phyloP scores from a whole-genome alignment of 2,329 filamentous ascomycete genomes.

The Zarea fungicola region DNA sequence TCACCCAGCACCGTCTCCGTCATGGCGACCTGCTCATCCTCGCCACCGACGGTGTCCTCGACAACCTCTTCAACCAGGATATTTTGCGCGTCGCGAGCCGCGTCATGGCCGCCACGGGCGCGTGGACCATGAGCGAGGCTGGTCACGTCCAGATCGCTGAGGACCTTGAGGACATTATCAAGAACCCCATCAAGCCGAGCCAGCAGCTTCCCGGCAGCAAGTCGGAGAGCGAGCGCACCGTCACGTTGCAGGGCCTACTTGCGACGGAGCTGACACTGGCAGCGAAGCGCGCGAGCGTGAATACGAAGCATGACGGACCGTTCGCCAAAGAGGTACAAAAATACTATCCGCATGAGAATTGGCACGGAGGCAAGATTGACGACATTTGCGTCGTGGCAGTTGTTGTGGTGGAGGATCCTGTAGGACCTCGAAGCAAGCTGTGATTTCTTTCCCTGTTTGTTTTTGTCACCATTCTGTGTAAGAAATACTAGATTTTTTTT shows the following conservation, averaged over 20 bases:
- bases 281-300: constrained; percentile 79
- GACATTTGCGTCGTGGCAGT: constrained; percentile 87
- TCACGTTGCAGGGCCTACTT: constrained; percentile 69
- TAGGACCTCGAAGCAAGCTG: constrained; percentile 28
- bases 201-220: constrained; percentile 21
- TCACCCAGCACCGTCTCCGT: constrained; percentile 68
- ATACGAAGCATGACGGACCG: constrained; percentile 77
- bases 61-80: constrained; percentile 90
- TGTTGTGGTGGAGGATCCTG: constrained; percentile 57
- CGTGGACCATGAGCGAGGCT: constrained; percentile 62
- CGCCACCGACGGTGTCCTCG: constrained; percentile 91
- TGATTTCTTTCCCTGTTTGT: constrained; percentile 15
- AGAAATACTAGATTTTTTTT: neutral
- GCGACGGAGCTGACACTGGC: constrained; percentile 74
- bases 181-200: constrained; percentile 4
- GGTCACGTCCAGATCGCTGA: constrained; percentile 59
- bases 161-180: constrained; percentile 45
- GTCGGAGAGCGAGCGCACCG: constrained; percentile 21
- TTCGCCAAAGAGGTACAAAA: constrained; percentile 93
- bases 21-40: constrained; percentile 94
- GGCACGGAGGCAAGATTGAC: constrained; percentile 89
- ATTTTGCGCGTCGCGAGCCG: constrained; percentile 74
- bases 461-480: no score
- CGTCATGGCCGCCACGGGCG: constrained; percentile 67
- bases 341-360: constrained; percentile 79